Base-by-base conservation (phyloP, 2,329 filamentous ascomycete genomes). In the Lachnellula arida region DNA sequence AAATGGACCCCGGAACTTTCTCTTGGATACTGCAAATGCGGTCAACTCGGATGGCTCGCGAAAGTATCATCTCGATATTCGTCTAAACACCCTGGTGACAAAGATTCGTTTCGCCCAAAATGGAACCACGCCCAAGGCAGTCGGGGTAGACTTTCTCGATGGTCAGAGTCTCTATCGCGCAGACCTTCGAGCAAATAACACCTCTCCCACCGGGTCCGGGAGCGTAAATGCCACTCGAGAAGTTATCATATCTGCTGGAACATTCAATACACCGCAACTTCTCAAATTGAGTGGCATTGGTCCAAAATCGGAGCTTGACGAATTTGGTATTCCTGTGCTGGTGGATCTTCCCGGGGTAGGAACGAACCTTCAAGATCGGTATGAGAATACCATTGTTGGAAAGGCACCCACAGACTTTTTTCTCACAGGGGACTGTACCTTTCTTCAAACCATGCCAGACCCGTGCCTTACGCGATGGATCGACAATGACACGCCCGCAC, bases 281-380 rank as follows among this genome's bases (percentile, higher is more conserved):
- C 71, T 78, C 14, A 76, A 77, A 64, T 70, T 77, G 7, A 74
- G 71, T 39, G 76, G 76, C 25, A 65, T 78, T 42, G 76, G 76
- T 0, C 72, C 73, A 15, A 63, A 60, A n/a, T 67, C 57, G 3
- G 72, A 76, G 63, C 70, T 76, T 8, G 34, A 63, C 25, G 59
- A 59, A 17, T 63, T 78, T 63, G 67, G 72, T 35, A 84, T 86
- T 57, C 69, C 74, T 2, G 73, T 84, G 3, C 61, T 84, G 39
- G 81, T 53, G 2, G 75, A 87, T 63, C 74, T 83, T 63, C 70
- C 76, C 3, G 74, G 71, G 35, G 76, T 2, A n/a, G 85, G 84
- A 43, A 75, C 73, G 37, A 85, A 85, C 68, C 72, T 85, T 2
- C 75, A 80, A 65, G 81, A 86, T 66, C 77, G 78, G 58, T 79